Evolutionary conservation across 2,329 filamentous ascomycete species (phyloP), one percentile per base, ranked within the genome.

Genomic region (Alternaria triticimaculans): DNA sequence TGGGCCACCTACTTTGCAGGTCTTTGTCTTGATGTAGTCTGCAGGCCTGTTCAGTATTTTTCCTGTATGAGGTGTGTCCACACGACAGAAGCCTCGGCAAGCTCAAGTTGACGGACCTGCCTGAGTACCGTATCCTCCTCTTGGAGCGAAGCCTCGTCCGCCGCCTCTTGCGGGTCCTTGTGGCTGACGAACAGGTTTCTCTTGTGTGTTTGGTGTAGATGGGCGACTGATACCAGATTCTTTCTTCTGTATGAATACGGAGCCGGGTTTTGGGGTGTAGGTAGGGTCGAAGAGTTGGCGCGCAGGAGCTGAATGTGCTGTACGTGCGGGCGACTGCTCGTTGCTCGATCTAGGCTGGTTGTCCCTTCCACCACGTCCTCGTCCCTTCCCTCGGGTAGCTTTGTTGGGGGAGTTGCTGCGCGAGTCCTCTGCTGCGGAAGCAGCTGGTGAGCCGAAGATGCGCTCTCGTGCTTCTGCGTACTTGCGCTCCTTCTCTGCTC

Each of bases 391-490:
- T 66, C 77, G 69, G 18, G 67, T 67, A 7, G 72, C 58, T 60
- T 75, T 76, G 64, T 65, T 76, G 2, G 77, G 76, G 37, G 78
- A 80, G 18, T 78, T 76, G 26, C 75, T 77, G 50, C 75, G 73
- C 37, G 76, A 80, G 63, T 70, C 74, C 59, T 74, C 80, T 28
- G 78, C 71, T 6, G 80, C 67, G 6, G 78, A 74, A 18, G 80
- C 66, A 12, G 73, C 71, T 30, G 79, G 78, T 21, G 87, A 88
- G 20, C 94, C 94, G 79, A 97, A 95, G 59, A 97, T 90, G 77
- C 94, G 91, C 72, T 95, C 93, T 28, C 95, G 87, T 6, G 90
- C 92, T 82, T 97, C 94, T 65, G 96, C 92, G 78, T 97, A 97
- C 64, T 92, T 91, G 60, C 89, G 89, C 82, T 97, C 92, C 83